These are phyloP conservation scores for Oryza nivara DNA, from an alignment of 176 grass and related monocot genomes.

Conservation along the genomic window DNA sequence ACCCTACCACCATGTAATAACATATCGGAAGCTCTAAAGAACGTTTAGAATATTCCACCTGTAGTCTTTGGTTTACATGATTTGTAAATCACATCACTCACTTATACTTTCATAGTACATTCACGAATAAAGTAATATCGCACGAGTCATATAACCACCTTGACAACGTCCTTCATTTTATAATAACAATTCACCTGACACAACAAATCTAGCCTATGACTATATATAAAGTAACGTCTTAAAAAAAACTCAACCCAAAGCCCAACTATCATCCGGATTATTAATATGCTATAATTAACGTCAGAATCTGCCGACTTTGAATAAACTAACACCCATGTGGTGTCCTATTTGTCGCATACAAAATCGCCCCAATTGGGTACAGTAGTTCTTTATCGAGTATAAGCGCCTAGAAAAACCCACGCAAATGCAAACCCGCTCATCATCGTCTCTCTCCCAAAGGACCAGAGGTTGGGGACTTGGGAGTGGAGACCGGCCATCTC, in stretches of 20 bases:
- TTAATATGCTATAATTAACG: neutral
- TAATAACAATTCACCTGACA: neutral
- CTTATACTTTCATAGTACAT: neutral
- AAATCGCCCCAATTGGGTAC: neutral
- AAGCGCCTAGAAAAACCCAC: neutral
- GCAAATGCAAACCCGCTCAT: too few relatives aligned
- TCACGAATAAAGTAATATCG: neutral
- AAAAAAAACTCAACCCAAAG: neutral
- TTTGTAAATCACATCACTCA: neutral
- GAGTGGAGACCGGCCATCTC: neutral
- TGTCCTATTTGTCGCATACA: neutral
- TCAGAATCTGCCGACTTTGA: neutral
- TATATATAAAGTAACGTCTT: neutral
- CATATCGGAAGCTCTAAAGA: neutral
- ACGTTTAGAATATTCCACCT: accelerated
- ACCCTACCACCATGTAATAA: neutral
- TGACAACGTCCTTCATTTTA: too few relatives aligned
- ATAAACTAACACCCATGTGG: neutral
- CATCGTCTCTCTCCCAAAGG: neutral
- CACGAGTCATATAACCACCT: neutral
- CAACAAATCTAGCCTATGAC: neutral
- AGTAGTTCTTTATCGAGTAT: neutral
- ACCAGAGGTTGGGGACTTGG: neutral
- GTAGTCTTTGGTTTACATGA: neutral
- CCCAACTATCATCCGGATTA: neutral